A percentile compares a stretch with the other conserved stretches of the same genome.
Evolutionary conservation across 805 yeast species (phyloP).

Genomic region (Candida chauliodis): DNA sequence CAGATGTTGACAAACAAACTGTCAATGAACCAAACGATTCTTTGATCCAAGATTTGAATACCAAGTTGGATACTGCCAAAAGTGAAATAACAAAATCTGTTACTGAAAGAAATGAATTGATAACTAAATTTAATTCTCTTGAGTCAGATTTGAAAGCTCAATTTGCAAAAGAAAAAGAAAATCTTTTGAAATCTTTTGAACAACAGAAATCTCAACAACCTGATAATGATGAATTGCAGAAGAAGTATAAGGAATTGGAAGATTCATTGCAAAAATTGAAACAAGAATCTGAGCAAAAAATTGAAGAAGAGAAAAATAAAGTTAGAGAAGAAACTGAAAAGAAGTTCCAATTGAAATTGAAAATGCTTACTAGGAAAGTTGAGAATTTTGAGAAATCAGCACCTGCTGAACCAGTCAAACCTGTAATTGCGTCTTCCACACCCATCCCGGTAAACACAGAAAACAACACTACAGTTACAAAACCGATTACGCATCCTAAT

Average conservation of each 20-base stretch:
- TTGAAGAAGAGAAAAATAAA: constrained; percentile 30
- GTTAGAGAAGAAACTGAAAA: constrained; percentile 50
- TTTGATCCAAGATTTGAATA: constrained; percentile 14
- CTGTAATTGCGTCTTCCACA: not conserved
- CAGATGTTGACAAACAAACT: not conserved
- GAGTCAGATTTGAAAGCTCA: constrained; percentile 16
- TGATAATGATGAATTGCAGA: constrained; percentile 16
- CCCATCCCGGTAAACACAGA: not conserved
- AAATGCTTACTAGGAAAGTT: constrained; percentile 52
- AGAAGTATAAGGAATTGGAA: constrained; percentile 18
- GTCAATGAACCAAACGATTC: not conserved
- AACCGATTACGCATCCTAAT: not conserved
- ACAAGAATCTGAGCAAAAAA: constrained; percentile 16
- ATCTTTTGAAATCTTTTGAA: constrained; percentile 4
- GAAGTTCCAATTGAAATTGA: constrained; percentile 56
- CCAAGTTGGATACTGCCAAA: constrained; percentile 14
- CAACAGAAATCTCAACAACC: constrained; percentile 4
- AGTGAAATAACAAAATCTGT: constrained; percentile 13
- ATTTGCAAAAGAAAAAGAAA: constrained; percentile 14
- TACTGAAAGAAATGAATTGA: constrained; percentile 9
- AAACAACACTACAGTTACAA: not conserved
- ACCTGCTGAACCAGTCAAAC: not conserved
- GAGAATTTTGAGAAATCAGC: constrained; percentile 40
- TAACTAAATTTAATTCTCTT: constrained; percentile 10
- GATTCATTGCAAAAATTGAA: constrained; percentile 5